A percentile compares a stretch with the other conserved stretches of the same genome.
Conservation (phyloP, 768 basidiomycete genomes). For the Macrolepiota dolichaula region DNA sequence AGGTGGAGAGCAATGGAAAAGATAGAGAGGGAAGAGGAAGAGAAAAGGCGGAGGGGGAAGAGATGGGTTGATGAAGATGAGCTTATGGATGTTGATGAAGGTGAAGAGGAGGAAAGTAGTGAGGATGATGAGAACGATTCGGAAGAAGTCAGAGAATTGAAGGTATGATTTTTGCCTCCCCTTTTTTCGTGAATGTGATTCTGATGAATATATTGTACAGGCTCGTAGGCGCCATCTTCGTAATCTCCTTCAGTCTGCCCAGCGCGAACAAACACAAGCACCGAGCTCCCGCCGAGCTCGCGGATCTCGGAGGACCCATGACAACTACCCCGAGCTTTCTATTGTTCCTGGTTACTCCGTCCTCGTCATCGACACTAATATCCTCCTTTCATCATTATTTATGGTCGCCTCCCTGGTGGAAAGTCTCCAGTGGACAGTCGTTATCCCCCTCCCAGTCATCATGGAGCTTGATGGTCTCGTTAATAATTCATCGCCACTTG, state of each 20-base stretch:
- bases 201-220: constrained; percentile 32
- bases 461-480: constrained; percentile 96
- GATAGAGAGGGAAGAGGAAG: constrained; percentile 65
- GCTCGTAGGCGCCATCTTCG: constrained; percentile 74
- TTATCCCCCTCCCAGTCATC: constrained; percentile 91
- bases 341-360: constrained; percentile 85
- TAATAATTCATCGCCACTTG: constrained; percentile 58
- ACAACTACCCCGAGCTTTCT: constrained; percentile 39
- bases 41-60: constrained; percentile 55
- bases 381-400: constrained; percentile 79
- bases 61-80: constrained; percentile 59
- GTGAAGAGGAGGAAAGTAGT: constrained; percentile 43
- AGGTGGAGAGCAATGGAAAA: constrained; percentile 70
- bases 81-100: constrained; percentile 70
- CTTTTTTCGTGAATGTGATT: constrained; percentile 6
- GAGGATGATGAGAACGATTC: constrained; percentile 66
- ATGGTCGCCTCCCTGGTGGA: constrained; percentile 76
- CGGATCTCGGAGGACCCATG: constrained; percentile 22
- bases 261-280: constrained; percentile 26
- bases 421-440: constrained; percentile 77
- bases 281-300: constrained; percentile 25
- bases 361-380: constrained; percentile 94
- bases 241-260: constrained; percentile 53
- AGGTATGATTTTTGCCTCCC: constrained; percentile 48
- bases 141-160: constrained; percentile 74